phyloP scores from a whole-genome alignment of 1,284 basidiomycete species.

The Ganoderma lingzhi region DNA sequence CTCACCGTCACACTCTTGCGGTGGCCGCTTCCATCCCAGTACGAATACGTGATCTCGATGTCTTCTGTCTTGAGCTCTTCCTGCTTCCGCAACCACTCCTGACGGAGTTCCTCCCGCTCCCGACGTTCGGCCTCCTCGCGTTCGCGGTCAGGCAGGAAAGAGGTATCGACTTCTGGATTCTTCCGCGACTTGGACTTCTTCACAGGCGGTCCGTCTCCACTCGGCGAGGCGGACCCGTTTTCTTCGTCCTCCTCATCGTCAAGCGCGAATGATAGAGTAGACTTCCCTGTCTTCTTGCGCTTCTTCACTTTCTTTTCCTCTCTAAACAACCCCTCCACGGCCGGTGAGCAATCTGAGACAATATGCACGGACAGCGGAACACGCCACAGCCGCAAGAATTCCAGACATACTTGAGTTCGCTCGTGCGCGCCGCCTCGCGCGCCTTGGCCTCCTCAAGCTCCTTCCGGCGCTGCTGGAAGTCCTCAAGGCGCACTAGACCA shows the following conservation, averaged over 20 bases:
- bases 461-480: constrained; percentile 90
- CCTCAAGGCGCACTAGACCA: constrained; percentile 92
- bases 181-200: constrained; percentile 89
- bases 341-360: constrained; percentile 63
- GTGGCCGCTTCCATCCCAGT: constrained; percentile 99
- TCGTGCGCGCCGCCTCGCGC: constrained; percentile 85
- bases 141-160: constrained; percentile 96
- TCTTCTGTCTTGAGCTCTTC: constrained; percentile 90
- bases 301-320: constrained; percentile 92
- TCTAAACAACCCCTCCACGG: constrained; percentile 84
- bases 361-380: constrained; percentile 1
- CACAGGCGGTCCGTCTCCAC: constrained; percentile 49
- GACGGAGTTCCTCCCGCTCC: constrained; percentile 87
- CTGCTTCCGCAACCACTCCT: constrained; percentile 92
- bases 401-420: constrained; percentile 83
- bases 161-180: constrained; percentile 97
- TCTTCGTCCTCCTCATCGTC: constrained; percentile 75
- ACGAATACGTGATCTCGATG: constrained; percentile 94
- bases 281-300: constrained; percentile 84
- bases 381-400: constrained; percentile 35
- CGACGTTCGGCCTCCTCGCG: constrained; percentile 92
- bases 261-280: constrained; percentile 89
- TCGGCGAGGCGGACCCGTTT: constrained; percentile 48
- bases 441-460: constrained; percentile 94
- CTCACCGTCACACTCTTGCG: constrained; percentile 90